Conservation (phyloP, 2,329 filamentous ascomycete genomes). For the Fusarium sp. region DNA sequence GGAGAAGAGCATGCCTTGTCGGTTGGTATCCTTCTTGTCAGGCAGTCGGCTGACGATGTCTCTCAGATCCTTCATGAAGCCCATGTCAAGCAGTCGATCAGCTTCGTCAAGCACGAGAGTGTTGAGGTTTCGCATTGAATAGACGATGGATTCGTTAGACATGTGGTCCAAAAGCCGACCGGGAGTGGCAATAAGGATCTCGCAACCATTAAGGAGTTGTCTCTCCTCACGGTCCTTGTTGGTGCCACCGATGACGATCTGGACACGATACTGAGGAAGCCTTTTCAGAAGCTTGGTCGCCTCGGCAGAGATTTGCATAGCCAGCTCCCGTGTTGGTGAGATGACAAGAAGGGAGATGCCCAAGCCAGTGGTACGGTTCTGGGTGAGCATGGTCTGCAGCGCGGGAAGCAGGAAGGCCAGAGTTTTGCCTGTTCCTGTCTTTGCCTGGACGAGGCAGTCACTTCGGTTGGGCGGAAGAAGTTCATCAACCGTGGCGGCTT, state of each 20-base stretch:
- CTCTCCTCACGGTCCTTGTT: slow-evolving; percentile 82
- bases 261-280: slow-evolving; percentile 81
- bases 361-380: slow-evolving; percentile 50
- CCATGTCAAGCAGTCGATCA: slow-evolving; percentile 85
- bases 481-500: slow-evolving; percentile 66
- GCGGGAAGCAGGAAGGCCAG: slow-evolving; percentile 87
- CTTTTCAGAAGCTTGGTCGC: slow-evolving; percentile 79
- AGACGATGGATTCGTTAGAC: slow-evolving; percentile 78
- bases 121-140: slow-evolving; percentile 78
- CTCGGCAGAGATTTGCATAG: slow-evolving; percentile 80
- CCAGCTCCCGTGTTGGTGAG: slow-evolving; percentile 80
- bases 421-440: slow-evolving; percentile 91
- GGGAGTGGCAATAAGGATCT: slow-evolving; percentile 86
- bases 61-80: slow-evolving; percentile 85
- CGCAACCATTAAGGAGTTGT: slow-evolving; percentile 79
- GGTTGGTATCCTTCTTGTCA: slow-evolving; percentile 69
- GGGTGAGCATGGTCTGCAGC: slow-evolving; percentile 80
- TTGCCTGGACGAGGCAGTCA: slow-evolving; percentile 82
- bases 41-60: slow-evolving; percentile 83
- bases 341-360: slow-evolving; percentile 75
- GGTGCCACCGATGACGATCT: slow-evolving; percentile 83
- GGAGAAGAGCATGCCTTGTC: slow-evolving; percentile 86
- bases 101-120: slow-evolving; percentile 89
- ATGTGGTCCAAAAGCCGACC: slow-evolving; percentile 86
- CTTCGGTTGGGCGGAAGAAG: slow-evolving; percentile 62